A percentile compares a stretch with the other conserved stretches of the same genome.
Evolutionary conservation across 768 basidiomycete genomes (phyloP).

Genomic region (Lactarius pseudohatsudake): DNA sequence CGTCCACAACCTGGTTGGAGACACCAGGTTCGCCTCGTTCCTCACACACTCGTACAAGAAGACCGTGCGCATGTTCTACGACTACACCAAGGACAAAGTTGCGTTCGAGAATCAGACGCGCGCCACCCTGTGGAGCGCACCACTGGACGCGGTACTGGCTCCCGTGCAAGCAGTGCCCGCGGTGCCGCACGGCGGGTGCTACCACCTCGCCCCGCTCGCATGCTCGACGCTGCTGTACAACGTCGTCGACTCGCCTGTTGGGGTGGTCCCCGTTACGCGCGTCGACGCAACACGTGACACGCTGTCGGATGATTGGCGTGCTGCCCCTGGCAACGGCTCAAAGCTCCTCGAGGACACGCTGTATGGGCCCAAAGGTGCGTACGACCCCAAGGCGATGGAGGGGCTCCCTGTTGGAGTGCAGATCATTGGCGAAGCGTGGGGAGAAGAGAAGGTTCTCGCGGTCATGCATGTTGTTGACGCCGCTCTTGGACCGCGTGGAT

Average conservation of each 20-base stretch:
- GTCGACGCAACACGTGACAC: constrained; percentile 40
- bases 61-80: constrained; percentile 20
- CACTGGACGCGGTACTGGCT: constrained; percentile 34
- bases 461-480: constrained; percentile 79
- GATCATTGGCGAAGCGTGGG: constrained; percentile 74
- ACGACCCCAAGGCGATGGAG: constrained; percentile 64
- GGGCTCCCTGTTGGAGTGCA: constrained; percentile 86
- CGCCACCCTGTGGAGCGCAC: constrained; percentile 37
- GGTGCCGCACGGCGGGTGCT: constrained; percentile 30
- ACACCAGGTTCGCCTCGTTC: constrained; percentile 22
- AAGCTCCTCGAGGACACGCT: constrained; percentile 58
- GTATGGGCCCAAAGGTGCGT: constrained; percentile 52
- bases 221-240: constrained; percentile 41
- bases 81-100: constrained; percentile 8
- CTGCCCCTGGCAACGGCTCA: constrained; percentile 53
- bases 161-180: constrained; percentile 41
- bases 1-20: constrained; percentile 15
- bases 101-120: constrained; percentile 11
- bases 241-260: constrained; percentile 44
- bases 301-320: constrained; percentile 59
- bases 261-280: constrained; percentile 43
- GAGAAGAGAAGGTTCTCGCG: constrained; percentile 78
- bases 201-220: constrained; percentile 29
- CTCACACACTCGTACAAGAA: constrained; percentile 10
- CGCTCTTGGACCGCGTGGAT: constrained; percentile 63